Conservation (phyloP, 2,329 filamentous ascomycete species). For the Aureobasidium uvarum region DNA sequence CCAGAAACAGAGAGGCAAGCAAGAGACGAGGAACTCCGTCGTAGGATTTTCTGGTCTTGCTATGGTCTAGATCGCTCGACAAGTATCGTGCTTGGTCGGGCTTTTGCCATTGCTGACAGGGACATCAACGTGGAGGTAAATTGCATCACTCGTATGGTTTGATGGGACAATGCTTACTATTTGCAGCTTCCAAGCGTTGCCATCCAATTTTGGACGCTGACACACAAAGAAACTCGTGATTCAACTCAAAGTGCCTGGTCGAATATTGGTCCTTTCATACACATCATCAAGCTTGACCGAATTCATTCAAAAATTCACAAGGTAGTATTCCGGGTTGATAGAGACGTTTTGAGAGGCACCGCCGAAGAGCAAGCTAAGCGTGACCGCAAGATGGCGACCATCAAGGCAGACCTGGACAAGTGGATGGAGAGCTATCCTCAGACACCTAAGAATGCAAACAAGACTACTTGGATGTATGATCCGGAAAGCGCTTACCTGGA, state of each 20-base stretch:
- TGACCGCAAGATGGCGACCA: background rate
- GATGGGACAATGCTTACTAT: background rate
- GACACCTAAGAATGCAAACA: background rate
- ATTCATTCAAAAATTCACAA: background rate
- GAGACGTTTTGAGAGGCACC: background rate
- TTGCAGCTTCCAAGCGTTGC: background rate
- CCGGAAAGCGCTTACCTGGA: constrained; percentile 3
- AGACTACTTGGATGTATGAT: constrained; percentile 11
- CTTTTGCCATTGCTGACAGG: background rate
- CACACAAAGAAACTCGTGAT: background rate
- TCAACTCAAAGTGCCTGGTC: background rate
- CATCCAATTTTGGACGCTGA: background rate
- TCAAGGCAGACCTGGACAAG: background rate
- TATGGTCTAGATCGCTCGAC: constrained; percentile 2
- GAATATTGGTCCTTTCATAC: background rate
- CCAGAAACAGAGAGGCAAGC: background rate
- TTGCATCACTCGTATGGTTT: background rate
- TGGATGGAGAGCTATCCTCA: background rate
- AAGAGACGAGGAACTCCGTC: background rate
- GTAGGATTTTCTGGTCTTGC: background rate
- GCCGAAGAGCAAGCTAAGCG: background rate
- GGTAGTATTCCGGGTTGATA: background rate
- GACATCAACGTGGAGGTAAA: constrained; percentile 3
- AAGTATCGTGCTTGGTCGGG: background rate
- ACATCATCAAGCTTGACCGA: background rate